Percentiles rank a stretch among this genome's conserved stretches.
Conservation (phyloP, 139 green algal species). For the Coelastrella sp. region DNA sequence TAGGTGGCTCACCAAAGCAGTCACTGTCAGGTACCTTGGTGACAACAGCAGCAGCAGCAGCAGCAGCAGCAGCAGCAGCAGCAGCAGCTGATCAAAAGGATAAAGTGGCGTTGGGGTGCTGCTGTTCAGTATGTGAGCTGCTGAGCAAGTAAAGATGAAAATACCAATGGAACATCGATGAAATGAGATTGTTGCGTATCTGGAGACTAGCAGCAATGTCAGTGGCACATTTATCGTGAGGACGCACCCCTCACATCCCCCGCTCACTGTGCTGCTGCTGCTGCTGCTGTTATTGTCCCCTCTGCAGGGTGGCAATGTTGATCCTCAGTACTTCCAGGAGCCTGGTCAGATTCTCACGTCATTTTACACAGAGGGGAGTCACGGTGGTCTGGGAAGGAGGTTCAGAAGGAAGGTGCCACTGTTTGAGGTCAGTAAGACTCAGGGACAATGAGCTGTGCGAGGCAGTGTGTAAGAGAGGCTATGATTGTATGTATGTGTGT, state of each 20-base stretch:
- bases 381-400: constrained; percentile 14
- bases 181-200: too few species aligned
- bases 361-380: constrained; percentile 33
- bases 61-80: background rate
- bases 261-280: background rate
- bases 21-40: background rate
- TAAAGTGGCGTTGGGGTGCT: too few species aligned
- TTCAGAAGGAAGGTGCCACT: constrained; percentile 40
- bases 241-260: too few species aligned
- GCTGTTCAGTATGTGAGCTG: too few species aligned
- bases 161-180: too few species aligned
- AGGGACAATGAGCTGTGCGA: too few species aligned
- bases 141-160: too few species aligned
- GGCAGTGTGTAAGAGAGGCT: background rate
- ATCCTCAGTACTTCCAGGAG: constrained; percentile 14
- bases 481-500: background rate
- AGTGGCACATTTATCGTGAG: too few species aligned
- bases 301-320: background rate
- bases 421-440: constrained; percentile 6
- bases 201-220: too few species aligned
- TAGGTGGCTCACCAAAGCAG: background rate
- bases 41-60: constrained; percentile 18
- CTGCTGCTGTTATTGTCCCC: background rate
- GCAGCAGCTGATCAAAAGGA: too few species aligned
- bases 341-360: background rate